Percentiles rank a stretch among this genome's conserved stretches.
Evolutionary conservation across 1,284 basidiomycete species (phyloP).

Genomic region (Marasmius tenuissimus): DNA sequence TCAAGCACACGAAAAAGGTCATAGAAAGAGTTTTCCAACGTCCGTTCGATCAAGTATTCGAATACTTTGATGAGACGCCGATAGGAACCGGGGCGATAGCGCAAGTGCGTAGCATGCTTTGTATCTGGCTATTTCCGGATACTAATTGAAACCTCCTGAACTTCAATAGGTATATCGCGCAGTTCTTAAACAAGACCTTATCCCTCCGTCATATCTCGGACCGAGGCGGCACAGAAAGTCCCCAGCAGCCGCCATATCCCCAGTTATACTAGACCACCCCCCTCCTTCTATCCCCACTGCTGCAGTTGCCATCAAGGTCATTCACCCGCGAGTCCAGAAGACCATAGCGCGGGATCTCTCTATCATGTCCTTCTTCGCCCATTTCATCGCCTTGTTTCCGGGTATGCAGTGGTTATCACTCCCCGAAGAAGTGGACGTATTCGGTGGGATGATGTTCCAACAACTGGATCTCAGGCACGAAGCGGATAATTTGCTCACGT

Average conservation of each 20-base stretch:
- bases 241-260: constrained; percentile 47
- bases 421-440: constrained; percentile 93
- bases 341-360: constrained; percentile 87
- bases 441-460: constrained; percentile 96
- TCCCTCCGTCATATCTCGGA: constrained; percentile 78
- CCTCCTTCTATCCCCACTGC: constrained; percentile 73
- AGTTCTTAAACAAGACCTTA: constrained; percentile 78
- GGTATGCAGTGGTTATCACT: constrained; percentile 97
- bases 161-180: constrained; percentile 78
- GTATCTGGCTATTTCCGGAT: background rate
- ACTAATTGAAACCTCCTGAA: background rate
- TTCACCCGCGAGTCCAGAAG: constrained; percentile 85
- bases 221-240: constrained; percentile 58
- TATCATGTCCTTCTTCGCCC: constrained; percentile 95
- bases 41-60: constrained; percentile 89
- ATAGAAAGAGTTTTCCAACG: constrained; percentile 85
- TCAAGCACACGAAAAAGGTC: constrained; percentile 80
- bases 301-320: constrained; percentile 93
- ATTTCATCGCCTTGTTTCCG: constrained; percentile 77
- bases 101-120: constrained; percentile 57
- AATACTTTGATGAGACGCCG: constrained; percentile 83
- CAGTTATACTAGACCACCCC: constrained; percentile 57
- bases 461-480: constrained; percentile 93
- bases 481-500: constrained; percentile 83
- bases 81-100: constrained; percentile 99